Evolutionary conservation across 768 basidiomycete species (phyloP).

Genomic region (Termitomyces sp.): DNA sequence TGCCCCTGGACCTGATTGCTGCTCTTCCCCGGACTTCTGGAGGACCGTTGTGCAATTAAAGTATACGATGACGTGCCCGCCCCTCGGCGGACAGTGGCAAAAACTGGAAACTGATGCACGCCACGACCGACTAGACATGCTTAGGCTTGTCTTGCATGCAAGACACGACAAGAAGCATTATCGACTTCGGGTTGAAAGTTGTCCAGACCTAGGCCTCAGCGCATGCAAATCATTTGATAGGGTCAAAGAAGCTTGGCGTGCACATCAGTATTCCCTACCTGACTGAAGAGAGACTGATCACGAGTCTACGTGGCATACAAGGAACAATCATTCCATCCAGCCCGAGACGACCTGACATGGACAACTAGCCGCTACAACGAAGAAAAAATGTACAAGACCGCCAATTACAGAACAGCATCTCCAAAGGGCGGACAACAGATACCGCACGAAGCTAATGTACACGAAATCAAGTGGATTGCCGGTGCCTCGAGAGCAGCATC

Average conservation of each 20-base stretch:
- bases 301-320: neutral
- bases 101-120: neutral
- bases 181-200: neutral
- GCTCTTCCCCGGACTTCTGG: neutral
- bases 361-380: conserved; percentile 6
- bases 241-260: neutral
- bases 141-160: neutral
- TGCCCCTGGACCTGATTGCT: conserved; percentile 3
- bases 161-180: neutral
- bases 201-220: neutral
- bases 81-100: neutral
- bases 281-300: neutral
- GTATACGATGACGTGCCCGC: neutral
- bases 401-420: conserved; percentile 8
- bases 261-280: neutral
- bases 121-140: neutral
- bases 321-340: neutral
- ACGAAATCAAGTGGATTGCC: conserved; percentile 1
- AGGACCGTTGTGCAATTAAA: neutral
- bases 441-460: conserved; percentile 7
- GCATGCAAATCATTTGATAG: neutral
- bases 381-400: conserved; percentile 3
- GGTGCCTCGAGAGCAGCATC: conserved; percentile 6
- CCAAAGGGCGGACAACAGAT: conserved; percentile 2
- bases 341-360: neutral